Conservation (phyloP, 1,284 basidiomycete species). For the Cystobasidiaceae sp. region DNA sequence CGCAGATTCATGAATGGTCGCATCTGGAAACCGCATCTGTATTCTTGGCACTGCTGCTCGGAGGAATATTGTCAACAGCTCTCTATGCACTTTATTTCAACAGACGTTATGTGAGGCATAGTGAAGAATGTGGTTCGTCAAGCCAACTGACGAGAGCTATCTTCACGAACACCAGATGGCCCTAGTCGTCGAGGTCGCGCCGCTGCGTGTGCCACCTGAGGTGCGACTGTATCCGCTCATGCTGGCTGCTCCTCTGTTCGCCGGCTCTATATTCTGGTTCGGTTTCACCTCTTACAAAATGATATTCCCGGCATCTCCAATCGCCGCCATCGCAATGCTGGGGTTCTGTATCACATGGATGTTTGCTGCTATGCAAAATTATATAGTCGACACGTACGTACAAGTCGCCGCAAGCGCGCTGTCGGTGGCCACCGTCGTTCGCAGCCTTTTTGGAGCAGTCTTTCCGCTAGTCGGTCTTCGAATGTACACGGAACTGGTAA, state of each 20-base stretch:
- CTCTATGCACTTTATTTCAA: conserved; percentile 41
- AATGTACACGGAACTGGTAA: too few relatives aligned
- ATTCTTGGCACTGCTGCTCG: conserved; percentile 42
- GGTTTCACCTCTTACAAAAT: conserved; percentile 39
- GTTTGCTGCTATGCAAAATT: too few relatives aligned
- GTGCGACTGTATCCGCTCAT: conserved; percentile 30
- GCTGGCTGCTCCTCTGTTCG: conserved; percentile 43
- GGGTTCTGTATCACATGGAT: conserved; percentile 22
- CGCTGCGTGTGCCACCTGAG: background rate
- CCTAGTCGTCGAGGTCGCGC: too few relatives aligned
- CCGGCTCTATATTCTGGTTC: conserved; percentile 48
- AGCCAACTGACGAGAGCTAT: conserved; percentile 10
- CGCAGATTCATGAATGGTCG: conserved; percentile 36
- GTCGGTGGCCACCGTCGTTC: too few relatives aligned
- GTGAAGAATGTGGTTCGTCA: too few relatives aligned
- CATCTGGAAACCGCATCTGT: conserved; percentile 36
- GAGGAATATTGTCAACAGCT: conserved; percentile 36
- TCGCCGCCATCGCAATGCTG: conserved; percentile 36
- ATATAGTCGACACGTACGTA: too few relatives aligned
- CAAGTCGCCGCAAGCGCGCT: too few relatives aligned
- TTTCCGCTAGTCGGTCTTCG: too few relatives aligned
- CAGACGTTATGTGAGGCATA: conserved; percentile 33
- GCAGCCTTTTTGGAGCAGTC: too few relatives aligned
- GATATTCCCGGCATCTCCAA: conserved; percentile 36
- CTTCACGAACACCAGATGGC: conserved; percentile 44